phyloP scores from a whole-genome alignment of 2,329 filamentous ascomycete species.

The Diplodia corticola region DNA sequence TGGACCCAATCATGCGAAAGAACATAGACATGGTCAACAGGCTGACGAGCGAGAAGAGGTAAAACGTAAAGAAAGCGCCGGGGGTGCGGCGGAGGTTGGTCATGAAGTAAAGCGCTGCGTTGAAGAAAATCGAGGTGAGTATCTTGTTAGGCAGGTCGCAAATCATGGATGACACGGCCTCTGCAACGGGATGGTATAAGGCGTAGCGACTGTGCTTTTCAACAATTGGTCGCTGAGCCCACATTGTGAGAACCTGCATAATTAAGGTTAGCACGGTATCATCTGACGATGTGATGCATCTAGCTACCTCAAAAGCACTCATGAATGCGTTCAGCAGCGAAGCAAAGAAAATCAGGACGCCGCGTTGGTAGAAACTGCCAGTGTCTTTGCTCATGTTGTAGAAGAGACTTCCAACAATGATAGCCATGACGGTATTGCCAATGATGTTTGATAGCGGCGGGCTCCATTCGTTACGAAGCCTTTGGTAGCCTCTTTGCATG shows the following conservation, averaged over 20 bases:
- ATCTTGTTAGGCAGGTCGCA: slow-evolving; percentile 82
- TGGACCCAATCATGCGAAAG: slow-evolving; percentile 75
- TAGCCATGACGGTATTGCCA: slow-evolving; percentile 68
- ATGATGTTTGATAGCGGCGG: slow-evolving; percentile 64
- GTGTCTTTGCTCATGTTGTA: slow-evolving; percentile 66
- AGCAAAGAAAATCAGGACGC: slow-evolving; percentile 78
- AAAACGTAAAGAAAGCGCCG: slow-evolving; percentile 79
- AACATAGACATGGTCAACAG: slow-evolving; percentile 76
- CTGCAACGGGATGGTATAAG: slow-evolving; percentile 82
- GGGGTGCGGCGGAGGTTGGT: slow-evolving; percentile 71
- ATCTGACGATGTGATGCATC: too few relatives aligned
- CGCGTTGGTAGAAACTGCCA: slow-evolving; percentile 70
- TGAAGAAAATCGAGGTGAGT: slow-evolving; percentile 69
- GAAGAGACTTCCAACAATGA: slow-evolving; percentile 76
- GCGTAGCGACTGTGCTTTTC: slow-evolving; percentile 87
- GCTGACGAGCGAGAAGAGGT: slow-evolving; percentile 65
- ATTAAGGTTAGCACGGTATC: too few relatives aligned
- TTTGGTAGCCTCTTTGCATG: slow-evolving; percentile 71
- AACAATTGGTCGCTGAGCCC: slow-evolving; percentile 84
- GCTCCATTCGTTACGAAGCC: slow-evolving; percentile 69
- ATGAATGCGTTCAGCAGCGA: slow-evolving; percentile 78
- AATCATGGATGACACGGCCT: slow-evolving; percentile 80
- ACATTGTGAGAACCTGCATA: slow-evolving; percentile 77
- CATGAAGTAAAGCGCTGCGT: slow-evolving; percentile 82
- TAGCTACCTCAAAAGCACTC: slow-evolving; percentile 59